These are phyloP conservation scores for Xylariomycetidae sp. DNA, from an alignment of 2,329 filamentous ascomycete species.

Conservation along the genomic window DNA sequence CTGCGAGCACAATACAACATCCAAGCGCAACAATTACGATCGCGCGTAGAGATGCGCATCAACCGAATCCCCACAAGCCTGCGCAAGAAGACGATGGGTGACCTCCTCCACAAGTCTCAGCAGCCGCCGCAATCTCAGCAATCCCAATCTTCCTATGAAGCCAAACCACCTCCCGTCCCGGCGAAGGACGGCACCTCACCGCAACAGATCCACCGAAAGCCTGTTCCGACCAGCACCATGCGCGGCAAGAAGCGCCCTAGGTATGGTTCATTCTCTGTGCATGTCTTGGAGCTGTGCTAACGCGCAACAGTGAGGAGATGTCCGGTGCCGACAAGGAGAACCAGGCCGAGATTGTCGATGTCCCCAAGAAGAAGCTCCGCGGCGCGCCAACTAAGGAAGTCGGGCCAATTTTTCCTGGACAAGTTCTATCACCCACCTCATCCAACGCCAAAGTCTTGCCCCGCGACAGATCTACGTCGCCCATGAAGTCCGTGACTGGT, in stretches of 20 bases:
- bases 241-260: conserved; percentile 43
- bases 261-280: conserved; percentile 31
- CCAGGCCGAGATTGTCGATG: conserved; percentile 49
- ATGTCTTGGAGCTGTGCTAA: conserved; percentile 14
- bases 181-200: conserved; percentile 40
- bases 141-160: conserved; percentile 18
- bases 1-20: conserved; percentile 83
- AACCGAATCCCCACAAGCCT: conserved; percentile 82
- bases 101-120: conserved; percentile 56
- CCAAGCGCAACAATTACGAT: conserved; percentile 77
- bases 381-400: conserved; percentile 34
- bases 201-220: conserved; percentile 30
- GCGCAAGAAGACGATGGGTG: conserved; percentile 75
- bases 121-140: conserved; percentile 35
- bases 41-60: conserved; percentile 85
- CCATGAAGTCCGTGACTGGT: conserved; percentile 49
- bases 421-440: conserved; percentile 75
- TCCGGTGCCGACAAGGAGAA: conserved; percentile 73
- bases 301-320: conserved; percentile 51
- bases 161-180: conserved; percentile 40
- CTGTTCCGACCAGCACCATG: conserved; percentile 21
- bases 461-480: conserved; percentile 42
- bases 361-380: conserved; percentile 63
- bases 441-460: conserved; percentile 68
- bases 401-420: conserved; percentile 38